A percentile compares a stretch with the other conserved stretches of the same genome.
Evolutionary conservation across 2,329 filamentous ascomycete genomes (phyloP).

Genomic region (Capronia coronata): DNA sequence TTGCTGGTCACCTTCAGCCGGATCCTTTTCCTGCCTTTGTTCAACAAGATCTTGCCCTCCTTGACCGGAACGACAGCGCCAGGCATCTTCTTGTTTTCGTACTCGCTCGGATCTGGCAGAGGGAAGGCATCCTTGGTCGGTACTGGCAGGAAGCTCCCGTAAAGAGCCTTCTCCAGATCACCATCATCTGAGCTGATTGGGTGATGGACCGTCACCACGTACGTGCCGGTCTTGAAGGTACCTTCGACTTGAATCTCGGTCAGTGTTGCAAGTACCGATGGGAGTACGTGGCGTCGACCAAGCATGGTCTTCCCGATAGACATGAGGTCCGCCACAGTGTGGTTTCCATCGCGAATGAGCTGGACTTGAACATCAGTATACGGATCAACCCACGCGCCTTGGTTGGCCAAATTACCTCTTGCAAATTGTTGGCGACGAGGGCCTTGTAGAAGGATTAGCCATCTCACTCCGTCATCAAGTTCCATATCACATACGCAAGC

Average conservation of each 20-base stretch:
- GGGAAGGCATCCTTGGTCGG: constrained; percentile 65
- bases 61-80: constrained; percentile 72
- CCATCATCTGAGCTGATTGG: constrained; percentile 82
- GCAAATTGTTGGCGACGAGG: constrained; percentile 73
- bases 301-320: constrained; percentile 83
- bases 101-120: constrained; percentile 57
- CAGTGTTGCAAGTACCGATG: constrained; percentile 71
- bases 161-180: constrained; percentile 76
- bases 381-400: neutral
- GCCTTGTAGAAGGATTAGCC: constrained; percentile 30
- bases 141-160: constrained; percentile 82
- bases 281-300: constrained; percentile 82
- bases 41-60: constrained; percentile 60
- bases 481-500: constrained; percentile 54
- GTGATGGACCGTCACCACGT: constrained; percentile 88
- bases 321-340: constrained; percentile 92
- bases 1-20: constrained; percentile 71
- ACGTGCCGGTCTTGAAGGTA: constrained; percentile 84
- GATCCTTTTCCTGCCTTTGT: constrained; percentile 66
- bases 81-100: constrained; percentile 62
- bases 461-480: neutral
- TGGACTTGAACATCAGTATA: constrained; percentile 32
- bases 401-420: constrained; percentile 57
- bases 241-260: constrained; percentile 87
- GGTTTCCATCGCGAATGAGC: constrained; percentile 92